Evolutionary conservation across 1,284 basidiomycete species (phyloP).

Genomic region (Acaromyces ingoldii): DNA sequence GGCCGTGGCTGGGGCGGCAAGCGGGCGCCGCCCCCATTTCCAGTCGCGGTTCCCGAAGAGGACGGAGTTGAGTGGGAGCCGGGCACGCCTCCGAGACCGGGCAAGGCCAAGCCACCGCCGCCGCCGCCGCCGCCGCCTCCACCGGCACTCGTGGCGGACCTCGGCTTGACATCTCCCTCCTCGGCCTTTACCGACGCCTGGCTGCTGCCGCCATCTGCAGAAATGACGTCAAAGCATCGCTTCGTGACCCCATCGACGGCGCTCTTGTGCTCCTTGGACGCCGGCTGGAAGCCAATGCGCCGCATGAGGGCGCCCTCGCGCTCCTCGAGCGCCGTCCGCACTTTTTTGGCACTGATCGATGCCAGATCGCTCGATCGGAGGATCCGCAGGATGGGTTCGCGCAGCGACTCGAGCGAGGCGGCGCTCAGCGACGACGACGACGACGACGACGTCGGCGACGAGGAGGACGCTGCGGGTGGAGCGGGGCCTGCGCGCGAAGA

Average conservation of each 20-base stretch:
- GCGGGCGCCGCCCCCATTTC: background rate
- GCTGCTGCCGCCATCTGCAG: background rate
- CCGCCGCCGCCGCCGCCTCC: background rate
- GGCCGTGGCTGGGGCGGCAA: background rate
- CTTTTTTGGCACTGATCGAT: conserved; percentile 5
- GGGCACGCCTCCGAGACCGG: conserved; percentile 33
- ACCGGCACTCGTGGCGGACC: background rate
- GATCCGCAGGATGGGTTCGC: conserved; percentile 6
- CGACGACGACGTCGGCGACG: too few relatives aligned
- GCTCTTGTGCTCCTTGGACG: conserved; percentile 3
- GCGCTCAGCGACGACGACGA: too few relatives aligned
- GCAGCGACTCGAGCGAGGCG: background rate
- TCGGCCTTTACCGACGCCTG: too few relatives aligned
- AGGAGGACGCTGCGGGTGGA: too few relatives aligned
- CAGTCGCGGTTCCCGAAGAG: background rate
- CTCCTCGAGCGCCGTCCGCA: background rate
- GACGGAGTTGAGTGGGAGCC: conserved; percentile 16
- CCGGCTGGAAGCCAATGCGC: background rate
- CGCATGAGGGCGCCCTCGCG: background rate
- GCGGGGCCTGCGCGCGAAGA: too few relatives aligned
- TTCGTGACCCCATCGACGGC: background rate
- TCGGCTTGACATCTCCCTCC: too few relatives aligned
- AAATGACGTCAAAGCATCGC: conserved; percentile 1
- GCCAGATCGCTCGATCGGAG: conserved; percentile 1
- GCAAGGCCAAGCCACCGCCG: conserved; percentile 20